Evolutionary conservation across 345 rosid species (phyloP).

Genomic region (Salix dunnii): DNA sequence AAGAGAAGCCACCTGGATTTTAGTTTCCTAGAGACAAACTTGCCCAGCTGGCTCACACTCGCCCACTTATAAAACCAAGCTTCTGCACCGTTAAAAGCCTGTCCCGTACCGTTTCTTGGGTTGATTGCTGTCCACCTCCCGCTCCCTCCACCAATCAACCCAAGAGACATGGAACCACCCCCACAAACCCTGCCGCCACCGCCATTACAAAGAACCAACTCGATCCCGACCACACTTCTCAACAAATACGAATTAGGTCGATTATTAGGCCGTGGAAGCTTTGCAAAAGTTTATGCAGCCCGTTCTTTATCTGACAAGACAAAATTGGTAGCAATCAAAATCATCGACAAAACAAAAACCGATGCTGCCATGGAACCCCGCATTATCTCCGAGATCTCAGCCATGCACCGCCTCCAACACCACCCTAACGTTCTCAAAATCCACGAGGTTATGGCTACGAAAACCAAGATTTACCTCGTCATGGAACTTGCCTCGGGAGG

Average conservation of each 20-base stretch:
- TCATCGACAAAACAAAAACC: slow-evolving; percentile 55
- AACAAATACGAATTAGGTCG: slow-evolving; percentile 63
- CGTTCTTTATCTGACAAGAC: slow-evolving; percentile 36
- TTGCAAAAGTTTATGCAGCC: slow-evolving; percentile 68
- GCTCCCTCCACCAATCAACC: neutral
- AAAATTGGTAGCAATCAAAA: slow-evolving; percentile 55
- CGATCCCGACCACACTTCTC: slow-evolving; percentile 37
- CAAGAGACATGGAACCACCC: slow-evolving; percentile 14
- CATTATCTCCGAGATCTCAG: slow-evolving; percentile 66
- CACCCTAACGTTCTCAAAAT: slow-evolving; percentile 78
- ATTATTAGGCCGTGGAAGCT: slow-evolving; percentile 63
- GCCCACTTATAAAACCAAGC: neutral
- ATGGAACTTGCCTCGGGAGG: slow-evolving; percentile 83
- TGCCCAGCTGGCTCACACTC: neutral
- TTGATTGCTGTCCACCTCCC: neutral
- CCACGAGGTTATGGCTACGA: slow-evolving; percentile 85
- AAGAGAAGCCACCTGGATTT: neutral
- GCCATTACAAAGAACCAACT: slow-evolving; percentile 9
- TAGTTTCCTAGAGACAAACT: neutral
- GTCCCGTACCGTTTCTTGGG: neutral
- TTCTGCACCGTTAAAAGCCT: neutral
- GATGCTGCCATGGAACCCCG: slow-evolving; percentile 54
- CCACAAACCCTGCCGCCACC: slow-evolving; percentile 5
- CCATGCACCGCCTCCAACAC: slow-evolving; percentile 72
- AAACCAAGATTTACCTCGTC: slow-evolving; percentile 69